Evolutionary conservation across 2,329 filamentous ascomycete species (phyloP).

Genomic region (Aspergillus uvarum): DNA sequence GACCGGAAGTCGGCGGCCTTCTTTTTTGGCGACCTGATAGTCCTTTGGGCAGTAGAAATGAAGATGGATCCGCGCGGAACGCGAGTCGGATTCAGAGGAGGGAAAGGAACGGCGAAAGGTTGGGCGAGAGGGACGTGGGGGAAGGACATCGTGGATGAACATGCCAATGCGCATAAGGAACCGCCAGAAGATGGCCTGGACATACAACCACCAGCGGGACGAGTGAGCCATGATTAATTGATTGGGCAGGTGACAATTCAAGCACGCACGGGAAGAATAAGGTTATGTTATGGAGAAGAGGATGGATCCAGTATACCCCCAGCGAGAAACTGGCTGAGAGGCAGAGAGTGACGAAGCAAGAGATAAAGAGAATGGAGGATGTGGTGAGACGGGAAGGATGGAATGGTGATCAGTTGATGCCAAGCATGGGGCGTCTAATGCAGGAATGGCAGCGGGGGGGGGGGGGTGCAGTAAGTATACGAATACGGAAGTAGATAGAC

Average conservation of each 20-base stretch:
- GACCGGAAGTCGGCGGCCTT: conserved; percentile 53
- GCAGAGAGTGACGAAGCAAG: background rate
- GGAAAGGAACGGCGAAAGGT: conserved; percentile 59
- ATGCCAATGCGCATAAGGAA: conserved; percentile 68
- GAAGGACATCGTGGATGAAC: conserved; percentile 63
- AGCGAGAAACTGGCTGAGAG: background rate
- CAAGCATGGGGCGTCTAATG: background rate
- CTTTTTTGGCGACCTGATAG: conserved; percentile 34
- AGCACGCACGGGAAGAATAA: background rate
- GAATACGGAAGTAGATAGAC: background rate
- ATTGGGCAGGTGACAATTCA: background rate
- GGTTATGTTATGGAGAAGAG: background rate
- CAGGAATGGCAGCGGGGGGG: background rate
- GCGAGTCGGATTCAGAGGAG: conserved; percentile 31
- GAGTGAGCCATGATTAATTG: conserved; percentile 27
- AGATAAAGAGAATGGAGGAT: background rate
- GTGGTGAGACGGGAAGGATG: background rate
- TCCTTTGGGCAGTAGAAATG: conserved; percentile 60
- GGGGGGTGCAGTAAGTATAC: too few relatives aligned
- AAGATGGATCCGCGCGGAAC: conserved; percentile 52
- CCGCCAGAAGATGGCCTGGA: conserved; percentile 67
- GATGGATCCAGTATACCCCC: background rate
- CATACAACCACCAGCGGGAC: conserved; percentile 59
- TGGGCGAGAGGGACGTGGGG: conserved; percentile 60
- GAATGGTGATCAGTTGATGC: background rate